A percentile compares a stretch with the other conserved stretches of the same genome.
These are phyloP conservation scores for Erysimum pusillum DNA, from an alignment of 441 rosid genomes.

Conservation along the genomic window DNA sequence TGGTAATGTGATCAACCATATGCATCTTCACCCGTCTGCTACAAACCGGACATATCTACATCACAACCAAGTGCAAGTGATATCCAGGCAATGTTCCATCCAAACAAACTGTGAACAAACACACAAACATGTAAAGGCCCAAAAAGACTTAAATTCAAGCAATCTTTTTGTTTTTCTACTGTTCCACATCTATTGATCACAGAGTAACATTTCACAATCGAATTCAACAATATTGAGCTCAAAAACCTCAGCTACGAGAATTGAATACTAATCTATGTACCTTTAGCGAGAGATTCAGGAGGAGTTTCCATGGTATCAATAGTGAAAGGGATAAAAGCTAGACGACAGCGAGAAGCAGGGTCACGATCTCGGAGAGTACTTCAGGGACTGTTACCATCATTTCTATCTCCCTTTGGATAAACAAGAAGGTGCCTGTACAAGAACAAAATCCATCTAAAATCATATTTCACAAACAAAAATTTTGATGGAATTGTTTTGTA, in stretches of 20 bases:
- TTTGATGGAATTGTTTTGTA: too few species aligned
- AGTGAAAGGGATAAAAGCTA: conserved; percentile 67
- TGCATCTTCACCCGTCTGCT: conserved; percentile 44
- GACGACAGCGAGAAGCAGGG: conserved; percentile 84
- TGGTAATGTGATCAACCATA: conserved; percentile 48
- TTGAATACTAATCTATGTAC: too few species aligned
- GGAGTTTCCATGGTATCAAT: conserved; percentile 89
- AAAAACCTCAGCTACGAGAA: too few species aligned
- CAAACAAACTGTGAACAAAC: conserved; percentile 73
- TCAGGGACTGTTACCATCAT: conserved; percentile 72
- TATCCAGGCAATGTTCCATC: conserved; percentile 99
- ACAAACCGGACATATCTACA: conserved; percentile 49
- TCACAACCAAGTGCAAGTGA: conserved; percentile 64
- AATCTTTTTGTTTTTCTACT: not conserved
- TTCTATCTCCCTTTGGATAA: not conserved
- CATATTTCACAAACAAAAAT: too few species aligned
- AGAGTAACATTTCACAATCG: too few species aligned
- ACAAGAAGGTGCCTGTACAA: not conserved
- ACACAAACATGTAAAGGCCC: conserved; percentile 20
- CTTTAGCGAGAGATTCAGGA: conserved; percentile 79
- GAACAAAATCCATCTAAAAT: not conserved
- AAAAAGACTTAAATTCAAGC: not conserved
- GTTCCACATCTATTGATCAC: not conserved
- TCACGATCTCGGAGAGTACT: too few species aligned
- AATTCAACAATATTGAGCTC: too few species aligned